Evolutionary conservation across 208 protist genomes (phyloP).

Genomic region (Porcisia deanei): DNA sequence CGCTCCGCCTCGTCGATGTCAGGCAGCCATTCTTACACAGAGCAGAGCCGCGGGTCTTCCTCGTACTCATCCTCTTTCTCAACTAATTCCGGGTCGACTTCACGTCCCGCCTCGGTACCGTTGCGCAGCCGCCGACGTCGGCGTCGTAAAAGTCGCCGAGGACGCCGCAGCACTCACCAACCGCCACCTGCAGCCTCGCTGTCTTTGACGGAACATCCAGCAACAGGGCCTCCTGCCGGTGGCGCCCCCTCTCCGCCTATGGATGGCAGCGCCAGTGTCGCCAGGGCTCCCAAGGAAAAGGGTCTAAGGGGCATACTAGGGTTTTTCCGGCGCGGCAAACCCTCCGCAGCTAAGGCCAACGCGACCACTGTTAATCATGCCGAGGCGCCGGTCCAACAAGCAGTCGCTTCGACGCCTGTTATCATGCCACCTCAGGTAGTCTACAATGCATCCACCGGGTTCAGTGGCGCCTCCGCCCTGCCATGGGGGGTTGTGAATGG

Average conservation of each 20-base stretch:
- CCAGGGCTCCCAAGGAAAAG: constrained; percentile 12
- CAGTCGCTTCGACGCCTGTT: not conserved
- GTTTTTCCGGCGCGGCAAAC: constrained; percentile 27
- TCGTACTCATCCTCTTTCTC: constrained; percentile 5
- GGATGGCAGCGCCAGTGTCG: not conserved
- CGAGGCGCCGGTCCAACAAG: not conserved
- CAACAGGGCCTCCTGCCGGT: not conserved
- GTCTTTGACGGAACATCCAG: not conserved
- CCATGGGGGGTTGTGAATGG: constrained; percentile 5
- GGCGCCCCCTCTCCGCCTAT: not conserved
- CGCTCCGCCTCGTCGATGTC: constrained; percentile 5
- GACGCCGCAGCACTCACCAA: constrained; percentile 9
- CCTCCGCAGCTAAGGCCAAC: not conserved
- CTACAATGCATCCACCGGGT: not conserved
- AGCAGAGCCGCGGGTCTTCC: not conserved
- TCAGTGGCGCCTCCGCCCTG: not conserved
- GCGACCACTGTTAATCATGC: not conserved
- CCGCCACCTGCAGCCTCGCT: not conserved
- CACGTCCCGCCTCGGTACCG: constrained; percentile 4
- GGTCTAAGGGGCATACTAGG: constrained; percentile 11
- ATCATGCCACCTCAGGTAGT: constrained; percentile 18
- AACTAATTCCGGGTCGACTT: constrained; percentile 3
- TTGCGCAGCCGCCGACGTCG: constrained; percentile 8
- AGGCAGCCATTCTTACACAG: not conserved
- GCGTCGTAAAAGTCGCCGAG: constrained; percentile 3